Conservation (phyloP, 345 rosid species). For the Brassica cretica region DNA sequence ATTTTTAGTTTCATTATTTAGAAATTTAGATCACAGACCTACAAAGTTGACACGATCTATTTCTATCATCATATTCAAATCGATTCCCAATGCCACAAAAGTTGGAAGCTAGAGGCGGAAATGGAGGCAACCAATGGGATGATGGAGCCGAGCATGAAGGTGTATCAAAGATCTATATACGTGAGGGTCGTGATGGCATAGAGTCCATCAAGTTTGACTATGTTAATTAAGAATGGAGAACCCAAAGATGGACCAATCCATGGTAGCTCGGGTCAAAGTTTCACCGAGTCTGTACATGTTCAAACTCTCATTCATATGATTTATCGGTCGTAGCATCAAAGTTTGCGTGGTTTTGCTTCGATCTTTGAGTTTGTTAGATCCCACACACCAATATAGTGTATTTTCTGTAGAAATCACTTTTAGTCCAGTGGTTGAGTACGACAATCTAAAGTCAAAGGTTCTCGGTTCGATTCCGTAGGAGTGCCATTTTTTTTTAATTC, state of each 20-base stretch:
- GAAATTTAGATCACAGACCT: background rate
- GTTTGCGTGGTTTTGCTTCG: background rate
- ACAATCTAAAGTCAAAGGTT: no score
- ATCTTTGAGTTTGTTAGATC: background rate
- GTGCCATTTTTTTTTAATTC: no score
- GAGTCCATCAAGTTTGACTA: slow-evolving; percentile 25
- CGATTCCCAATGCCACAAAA: background rate
- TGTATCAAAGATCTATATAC: background rate
- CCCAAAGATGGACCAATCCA: slow-evolving; percentile 13
- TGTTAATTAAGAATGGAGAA: slow-evolving; percentile 3
- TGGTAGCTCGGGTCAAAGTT: background rate
- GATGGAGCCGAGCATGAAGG: slow-evolving; percentile 24
- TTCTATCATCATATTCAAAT: background rate
- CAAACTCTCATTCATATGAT: background rate
- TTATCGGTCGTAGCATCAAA: background rate
- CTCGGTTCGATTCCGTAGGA: no score
- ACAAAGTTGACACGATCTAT: background rate
- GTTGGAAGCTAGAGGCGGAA: slow-evolving; percentile 24
- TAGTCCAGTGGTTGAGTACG: no score
- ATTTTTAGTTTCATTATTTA: background rate
- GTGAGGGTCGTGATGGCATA: slow-evolving; percentile 6
- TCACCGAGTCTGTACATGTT: slow-evolving; percentile 24
- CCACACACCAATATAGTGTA: background rate
- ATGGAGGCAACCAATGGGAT: slow-evolving; percentile 18
- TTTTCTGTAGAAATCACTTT: no score